Conservation (phyloP, 129 eudicot species). For the Centaurea solstitialis region DNA sequence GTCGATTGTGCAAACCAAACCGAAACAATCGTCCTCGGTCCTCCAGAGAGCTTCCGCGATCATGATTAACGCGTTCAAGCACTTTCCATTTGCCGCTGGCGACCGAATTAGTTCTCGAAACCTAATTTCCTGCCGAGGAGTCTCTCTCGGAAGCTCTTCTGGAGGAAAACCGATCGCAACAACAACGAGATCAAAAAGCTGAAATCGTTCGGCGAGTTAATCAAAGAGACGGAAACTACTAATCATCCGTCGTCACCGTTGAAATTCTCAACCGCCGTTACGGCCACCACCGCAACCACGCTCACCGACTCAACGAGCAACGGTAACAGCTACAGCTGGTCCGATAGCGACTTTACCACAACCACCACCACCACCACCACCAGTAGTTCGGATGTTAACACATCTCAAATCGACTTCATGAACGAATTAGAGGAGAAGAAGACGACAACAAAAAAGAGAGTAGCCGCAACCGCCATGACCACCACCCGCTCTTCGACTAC, state of each 20-base stretch:
- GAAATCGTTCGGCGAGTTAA: constrained; percentile 45
- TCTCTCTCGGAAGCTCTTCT: constrained; percentile 58
- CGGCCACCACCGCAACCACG: constrained; percentile 10
- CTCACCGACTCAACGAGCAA: constrained; percentile 13
- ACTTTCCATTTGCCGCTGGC: constrained; percentile 49
- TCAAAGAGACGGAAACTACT: constrained; percentile 29
- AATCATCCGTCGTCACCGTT: constrained; percentile 2
- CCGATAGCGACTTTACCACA: constrained; percentile 53
- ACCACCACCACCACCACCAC: constrained; percentile 30
- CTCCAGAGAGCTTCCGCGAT: constrained; percentile 51
- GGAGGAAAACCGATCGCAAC: constrained; percentile 48
- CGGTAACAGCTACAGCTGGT: constrained; percentile 49
- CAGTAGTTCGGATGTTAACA: constrained; percentile 27
- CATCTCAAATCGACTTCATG: constrained; percentile 36
- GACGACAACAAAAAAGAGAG: constrained; percentile 20
- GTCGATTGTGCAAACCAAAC: constrained; percentile 7
- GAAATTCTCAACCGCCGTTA: constrained; percentile 17
- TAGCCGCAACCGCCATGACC: constrained; percentile 46
- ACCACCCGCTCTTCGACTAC: constrained; percentile 31
- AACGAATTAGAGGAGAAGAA: constrained; percentile 5
- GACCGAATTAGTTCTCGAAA: neutral
- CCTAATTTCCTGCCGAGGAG: constrained; percentile 32
- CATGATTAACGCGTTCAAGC: constrained; percentile 59
- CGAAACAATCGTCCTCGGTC: constrained; percentile 37
- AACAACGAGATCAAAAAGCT: constrained; percentile 51